Percentiles rank a stretch among this genome's conserved stretches.
phyloP scores from a whole-genome alignment of 78 protist species.

The Cavenderia fasciculata region DNA sequence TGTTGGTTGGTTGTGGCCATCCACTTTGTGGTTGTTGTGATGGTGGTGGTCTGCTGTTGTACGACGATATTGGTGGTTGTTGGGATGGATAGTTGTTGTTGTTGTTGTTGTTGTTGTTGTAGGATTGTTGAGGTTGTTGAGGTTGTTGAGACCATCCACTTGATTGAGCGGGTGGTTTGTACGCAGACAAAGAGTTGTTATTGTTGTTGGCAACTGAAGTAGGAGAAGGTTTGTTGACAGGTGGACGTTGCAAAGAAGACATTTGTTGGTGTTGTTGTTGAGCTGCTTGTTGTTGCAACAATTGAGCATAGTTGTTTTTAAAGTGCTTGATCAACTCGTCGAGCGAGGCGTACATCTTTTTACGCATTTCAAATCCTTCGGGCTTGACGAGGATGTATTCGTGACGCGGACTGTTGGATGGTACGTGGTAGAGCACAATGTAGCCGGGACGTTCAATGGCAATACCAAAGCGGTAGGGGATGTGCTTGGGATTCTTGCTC shows the following conservation, averaged over 20 bases:
- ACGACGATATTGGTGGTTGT: neutral
- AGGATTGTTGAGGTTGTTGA: neutral
- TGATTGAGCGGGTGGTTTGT: neutral
- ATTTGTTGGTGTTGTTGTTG: neutral
- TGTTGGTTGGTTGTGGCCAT: neutral
- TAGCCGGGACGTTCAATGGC: conserved; percentile 38
- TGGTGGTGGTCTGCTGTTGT: neutral
- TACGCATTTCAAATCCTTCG: conserved; percentile 63
- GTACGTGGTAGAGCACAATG: conserved; percentile 39
- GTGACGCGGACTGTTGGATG: conserved; percentile 23
- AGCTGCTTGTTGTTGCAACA: neutral
- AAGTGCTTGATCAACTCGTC: conserved; percentile 63
- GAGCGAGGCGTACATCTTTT: conserved; percentile 14
- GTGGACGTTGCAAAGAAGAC: too few species aligned
- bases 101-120: neutral
- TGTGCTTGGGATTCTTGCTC: conserved; percentile 20
- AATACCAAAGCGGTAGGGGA: conserved; percentile 64
- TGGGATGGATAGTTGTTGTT: conserved; percentile 17
- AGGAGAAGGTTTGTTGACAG: neutral
- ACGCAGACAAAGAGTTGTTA: neutral
- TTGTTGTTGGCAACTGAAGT: neutral
- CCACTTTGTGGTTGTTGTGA: conserved; percentile 16
- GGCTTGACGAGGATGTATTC: conserved; percentile 58
- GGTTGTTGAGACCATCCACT: neutral
- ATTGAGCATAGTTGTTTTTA: conserved; percentile 53